Percentiles rank a stretch among this genome's conserved stretches.
These are phyloP conservation scores for Ophiosphaerella narmari DNA, from an alignment of 2,329 filamentous ascomycete species.

Conservation along the genomic window DNA sequence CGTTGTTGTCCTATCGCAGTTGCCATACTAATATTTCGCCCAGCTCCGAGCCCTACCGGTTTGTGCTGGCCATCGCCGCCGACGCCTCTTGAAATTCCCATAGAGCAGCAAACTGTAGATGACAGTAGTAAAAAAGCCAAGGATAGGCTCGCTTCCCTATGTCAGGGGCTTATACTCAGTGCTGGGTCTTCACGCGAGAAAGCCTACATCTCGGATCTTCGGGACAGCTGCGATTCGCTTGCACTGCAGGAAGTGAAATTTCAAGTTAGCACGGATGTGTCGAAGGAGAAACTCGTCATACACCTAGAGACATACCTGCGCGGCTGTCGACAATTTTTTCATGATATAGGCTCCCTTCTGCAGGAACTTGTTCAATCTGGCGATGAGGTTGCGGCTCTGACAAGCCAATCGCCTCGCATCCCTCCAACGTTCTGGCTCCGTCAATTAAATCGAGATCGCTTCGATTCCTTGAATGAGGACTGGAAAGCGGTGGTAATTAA, in stretches of 20 bases:
- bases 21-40: too few relatives aligned
- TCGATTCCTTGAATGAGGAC: slow-evolving; percentile 5
- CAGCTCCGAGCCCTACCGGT: too few relatives aligned
- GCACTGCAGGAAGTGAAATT: not conserved
- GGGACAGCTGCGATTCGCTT: not conserved
- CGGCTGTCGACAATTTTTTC: too few relatives aligned
- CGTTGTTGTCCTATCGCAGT: too few relatives aligned
- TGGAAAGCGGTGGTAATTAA: slow-evolving; percentile 25
- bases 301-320: too few relatives aligned
- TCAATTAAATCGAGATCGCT: slow-evolving; percentile 19
- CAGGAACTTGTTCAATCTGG: not conserved
- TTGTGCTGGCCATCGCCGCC: too few relatives aligned
- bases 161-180: not conserved
- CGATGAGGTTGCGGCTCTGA: not conserved
- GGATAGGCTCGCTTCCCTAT: not conserved
- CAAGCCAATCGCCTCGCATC: slow-evolving; percentile 16
- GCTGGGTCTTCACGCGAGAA: not conserved
- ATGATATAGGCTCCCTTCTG: too few relatives aligned
- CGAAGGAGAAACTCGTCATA: not conserved
- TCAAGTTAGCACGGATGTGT: not conserved
- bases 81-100: too few relatives aligned
- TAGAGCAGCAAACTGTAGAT: not conserved
- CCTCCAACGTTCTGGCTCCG: slow-evolving; percentile 24
- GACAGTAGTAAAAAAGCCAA: not conserved
- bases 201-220: not conserved